Percentiles rank a stretch among this genome's conserved stretches.
Evolutionary conservation across 2,329 filamentous ascomycete genomes (phyloP).

Genomic region (Ophiostoma ips): DNA sequence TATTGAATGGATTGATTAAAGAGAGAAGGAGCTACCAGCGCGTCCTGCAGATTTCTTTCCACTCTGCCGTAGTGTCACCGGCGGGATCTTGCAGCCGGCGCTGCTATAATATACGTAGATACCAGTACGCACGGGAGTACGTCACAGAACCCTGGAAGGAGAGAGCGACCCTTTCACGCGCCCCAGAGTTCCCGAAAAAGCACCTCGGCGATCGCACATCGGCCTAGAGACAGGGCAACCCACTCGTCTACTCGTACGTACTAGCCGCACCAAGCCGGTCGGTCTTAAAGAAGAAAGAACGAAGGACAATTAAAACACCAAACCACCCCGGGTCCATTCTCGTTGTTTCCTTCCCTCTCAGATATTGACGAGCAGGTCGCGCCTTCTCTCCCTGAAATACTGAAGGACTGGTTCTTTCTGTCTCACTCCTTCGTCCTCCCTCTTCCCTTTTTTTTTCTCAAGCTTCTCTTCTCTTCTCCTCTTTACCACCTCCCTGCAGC

Average conservation of each 20-base stretch:
- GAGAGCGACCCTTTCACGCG: not conserved
- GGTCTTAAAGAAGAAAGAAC: slow-evolving; percentile 2
- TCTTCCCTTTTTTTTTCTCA: not conserved
- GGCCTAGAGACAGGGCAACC: not conserved
- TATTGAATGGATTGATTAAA: too few species aligned
- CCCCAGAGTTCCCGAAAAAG: slow-evolving; percentile 9
- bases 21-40: too few species aligned
- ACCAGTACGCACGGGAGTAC: not conserved
- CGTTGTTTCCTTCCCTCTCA: not conserved
- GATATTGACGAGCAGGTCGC: not conserved
- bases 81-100: too few species aligned
- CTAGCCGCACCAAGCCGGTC: not conserved
- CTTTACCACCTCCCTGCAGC: not conserved
- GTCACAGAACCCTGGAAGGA: not conserved
- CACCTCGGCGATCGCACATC: slow-evolving; percentile 13
- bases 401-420: not conserved
- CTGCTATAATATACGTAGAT: too few species aligned
- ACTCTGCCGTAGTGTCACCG: too few species aligned
- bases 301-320: slow-evolving; percentile 1
- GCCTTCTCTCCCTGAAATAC: slow-evolving; percentile 2
- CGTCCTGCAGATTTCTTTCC: too few species aligned
- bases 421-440: not conserved
- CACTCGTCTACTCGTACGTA: not conserved
- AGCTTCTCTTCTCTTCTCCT: not conserved
- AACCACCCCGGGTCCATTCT: slow-evolving; percentile 1